Base-by-base conservation (phyloP, 192 early-diverging fungal genomes). In the Linnemannia hyalina region DNA sequence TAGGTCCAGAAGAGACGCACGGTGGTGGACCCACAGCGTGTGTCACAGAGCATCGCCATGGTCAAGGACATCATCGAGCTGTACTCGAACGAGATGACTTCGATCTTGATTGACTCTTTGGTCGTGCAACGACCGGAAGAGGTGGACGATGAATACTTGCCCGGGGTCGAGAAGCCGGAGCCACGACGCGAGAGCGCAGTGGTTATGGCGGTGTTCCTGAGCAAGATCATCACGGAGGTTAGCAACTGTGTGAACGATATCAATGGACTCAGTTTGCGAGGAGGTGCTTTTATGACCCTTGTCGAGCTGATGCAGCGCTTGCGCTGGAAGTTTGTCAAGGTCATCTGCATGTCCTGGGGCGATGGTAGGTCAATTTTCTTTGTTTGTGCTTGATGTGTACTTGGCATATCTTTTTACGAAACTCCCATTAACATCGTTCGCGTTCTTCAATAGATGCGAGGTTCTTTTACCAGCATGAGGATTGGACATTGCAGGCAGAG, bases 191-290 rank as follows among this genome's bases (percentile, higher is more conserved):
- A 89, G 91, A 92, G 87, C 60, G 93, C 90, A 68, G 90, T 93
- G 35, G 82, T 94, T 63, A 90, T 93, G 10, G 93, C 94, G 2
- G 93, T 96, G 80, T 97, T 95, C 88, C 91, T 96, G 74, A 92
- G 93, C 8, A 93, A 91, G 29, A 92, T 97, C 35, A 92, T 97
- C 68, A 94, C 91, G 41, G 93, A 94, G 55, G 85, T 99, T 23
- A 93, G 91, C 44, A 94, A 94, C 74, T 95, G 95, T 26, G 95
- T 94, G 71, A 95, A 94, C 79, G 96, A 96, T 82, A 92, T 96
- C 65, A 93, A 94, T 77, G 90, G 88, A 13, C 92, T 97, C 41
- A 92, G 94, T 80, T 90, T 98, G 74, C 92, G 93, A 23, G 92
- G 94, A 20, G 95, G 95, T 74, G 93, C 95, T 0, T 93, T 95